phyloP scores from a whole-genome alignment of 208 protist genomes.

The Leishmania guyanensis region DNA sequence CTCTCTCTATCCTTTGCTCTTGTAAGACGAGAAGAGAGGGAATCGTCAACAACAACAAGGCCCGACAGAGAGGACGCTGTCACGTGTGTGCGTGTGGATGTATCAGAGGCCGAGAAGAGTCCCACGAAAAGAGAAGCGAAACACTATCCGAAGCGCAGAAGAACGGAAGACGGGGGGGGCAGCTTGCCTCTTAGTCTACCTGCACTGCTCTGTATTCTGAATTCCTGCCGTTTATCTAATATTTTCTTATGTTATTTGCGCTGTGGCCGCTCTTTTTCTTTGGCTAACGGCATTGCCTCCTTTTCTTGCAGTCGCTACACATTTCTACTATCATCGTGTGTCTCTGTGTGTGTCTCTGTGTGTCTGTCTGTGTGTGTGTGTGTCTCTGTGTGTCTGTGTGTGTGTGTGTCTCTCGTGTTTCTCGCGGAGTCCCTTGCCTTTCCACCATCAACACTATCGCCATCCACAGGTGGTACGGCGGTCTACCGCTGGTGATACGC shows the following conservation, averaged over 20 bases:
- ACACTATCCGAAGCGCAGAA: background rate
- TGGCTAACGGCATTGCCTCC: background rate
- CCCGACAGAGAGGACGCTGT: background rate
- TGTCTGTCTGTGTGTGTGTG: no score
- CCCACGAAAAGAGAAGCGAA: background rate
- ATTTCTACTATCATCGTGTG: background rate
- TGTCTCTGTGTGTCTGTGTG: background rate
- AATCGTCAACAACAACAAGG: background rate
- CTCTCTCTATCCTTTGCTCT: background rate
- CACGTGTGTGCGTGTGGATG: background rate
- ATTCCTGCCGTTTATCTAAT: background rate
- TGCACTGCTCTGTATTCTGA: background rate
- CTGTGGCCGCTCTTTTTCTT: background rate
- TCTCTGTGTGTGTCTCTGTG: no score
- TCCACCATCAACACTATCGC: background rate
- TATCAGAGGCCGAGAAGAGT: background rate
- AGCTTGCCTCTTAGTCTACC: background rate
- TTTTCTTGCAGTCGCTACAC: background rate
- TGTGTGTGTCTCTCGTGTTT: background rate
- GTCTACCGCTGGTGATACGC: background rate
- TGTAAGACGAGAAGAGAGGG: background rate
- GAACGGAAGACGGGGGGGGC: background rate
- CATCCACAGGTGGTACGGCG: background rate
- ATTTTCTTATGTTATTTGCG: background rate
- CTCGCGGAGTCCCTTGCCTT: background rate